Evolutionary conservation across 345 rosid genomes (phyloP).

Genomic region (Sisymbrium irio): DNA sequence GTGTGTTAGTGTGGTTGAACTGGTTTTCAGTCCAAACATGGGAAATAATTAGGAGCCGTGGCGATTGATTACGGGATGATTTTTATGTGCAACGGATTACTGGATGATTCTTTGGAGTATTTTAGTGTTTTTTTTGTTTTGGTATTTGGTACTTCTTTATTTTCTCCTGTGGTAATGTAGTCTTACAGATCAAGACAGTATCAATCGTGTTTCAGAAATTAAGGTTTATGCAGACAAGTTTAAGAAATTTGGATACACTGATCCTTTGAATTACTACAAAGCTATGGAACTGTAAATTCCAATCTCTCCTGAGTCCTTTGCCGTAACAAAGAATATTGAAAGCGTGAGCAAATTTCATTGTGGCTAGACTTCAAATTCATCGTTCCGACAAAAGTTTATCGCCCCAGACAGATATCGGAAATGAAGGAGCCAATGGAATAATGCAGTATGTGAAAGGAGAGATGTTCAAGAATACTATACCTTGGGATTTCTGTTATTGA

Average conservation of each 20-base stretch:
- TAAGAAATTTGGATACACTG: slow-evolving; percentile 61
- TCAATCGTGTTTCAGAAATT: no score
- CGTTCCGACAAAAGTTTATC: no score
- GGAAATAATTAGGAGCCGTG: no score
- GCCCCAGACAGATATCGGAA: slow-evolving; percentile 55
- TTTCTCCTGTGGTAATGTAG: no score
- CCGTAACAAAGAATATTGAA: background rate
- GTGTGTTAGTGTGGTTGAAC: no score
- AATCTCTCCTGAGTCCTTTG: background rate
- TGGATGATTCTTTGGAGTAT: no score
- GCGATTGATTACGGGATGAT: no score
- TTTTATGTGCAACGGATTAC: no score
- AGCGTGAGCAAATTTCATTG: slow-evolving; percentile 24
- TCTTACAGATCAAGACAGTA: no score
- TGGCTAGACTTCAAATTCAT: slow-evolving; percentile 55
- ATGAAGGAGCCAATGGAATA: slow-evolving; percentile 33
- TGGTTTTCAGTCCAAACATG: no score
- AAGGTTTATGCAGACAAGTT: slow-evolving; percentile 66
- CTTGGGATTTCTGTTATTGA: slow-evolving; percentile 54
- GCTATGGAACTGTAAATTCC: slow-evolving; percentile 55
- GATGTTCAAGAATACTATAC: slow-evolving; percentile 50
- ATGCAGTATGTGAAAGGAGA: slow-evolving; percentile 50
- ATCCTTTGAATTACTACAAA: slow-evolving; percentile 58
- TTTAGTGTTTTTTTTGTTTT: no score
- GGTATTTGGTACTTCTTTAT: no score